Evolutionary conservation across 139 green algal species (phyloP), one percentile per base, ranked within the genome.

Genomic region (Chlorella sp.): DNA sequence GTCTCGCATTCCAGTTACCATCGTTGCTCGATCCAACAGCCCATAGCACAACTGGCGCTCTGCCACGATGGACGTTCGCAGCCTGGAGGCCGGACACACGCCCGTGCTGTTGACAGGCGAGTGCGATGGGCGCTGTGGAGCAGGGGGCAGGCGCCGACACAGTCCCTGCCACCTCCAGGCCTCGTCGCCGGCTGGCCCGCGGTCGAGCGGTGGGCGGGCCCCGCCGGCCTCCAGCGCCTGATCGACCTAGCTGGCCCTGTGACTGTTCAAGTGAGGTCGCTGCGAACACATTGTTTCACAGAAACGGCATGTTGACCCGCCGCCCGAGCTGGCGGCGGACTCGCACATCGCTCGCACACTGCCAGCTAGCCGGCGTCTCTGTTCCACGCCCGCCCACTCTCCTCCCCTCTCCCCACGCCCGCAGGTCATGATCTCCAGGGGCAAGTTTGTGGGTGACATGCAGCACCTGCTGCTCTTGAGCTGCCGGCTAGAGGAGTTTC

Each of bases 401-500:
- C n/a, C n/a, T 78, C 4, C 83, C 87, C 76, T 63, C 55, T 8
- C 69, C 73, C 31, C 11, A 29, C 9, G 71, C 45, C 2, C 64
- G 14, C 75, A 91, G 74, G 85, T 87, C 8, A 90, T 87, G 82
- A 40, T 75, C 11, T 79, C 73, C 17, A 19, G 19, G 3, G 64
- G 31, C 1, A 53, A 53, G 15, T 27, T 86, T 53, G 76, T 73
- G 17, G 88, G 87, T 17, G 82, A 85, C 77, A 87, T 92, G 64
- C 67, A 83, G n/a, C 76, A 87, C 33, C 79, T 85, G 25, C 33
- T 73, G 38, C 67, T 80, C 21, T 77, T 84, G n/a, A 36, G 27
- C 9, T 77, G 76, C 71, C 76, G 29, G 23, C 82, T 78, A 23
- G 11, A 40, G 5, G 41, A 79, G 8, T 85, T 88, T 40, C 53